Percentiles rank a stretch among this genome's conserved stretches.
Evolutionary conservation across 352 stramenopile genomes (phyloP).

Genomic region (Phytophthora aleatoria): DNA sequence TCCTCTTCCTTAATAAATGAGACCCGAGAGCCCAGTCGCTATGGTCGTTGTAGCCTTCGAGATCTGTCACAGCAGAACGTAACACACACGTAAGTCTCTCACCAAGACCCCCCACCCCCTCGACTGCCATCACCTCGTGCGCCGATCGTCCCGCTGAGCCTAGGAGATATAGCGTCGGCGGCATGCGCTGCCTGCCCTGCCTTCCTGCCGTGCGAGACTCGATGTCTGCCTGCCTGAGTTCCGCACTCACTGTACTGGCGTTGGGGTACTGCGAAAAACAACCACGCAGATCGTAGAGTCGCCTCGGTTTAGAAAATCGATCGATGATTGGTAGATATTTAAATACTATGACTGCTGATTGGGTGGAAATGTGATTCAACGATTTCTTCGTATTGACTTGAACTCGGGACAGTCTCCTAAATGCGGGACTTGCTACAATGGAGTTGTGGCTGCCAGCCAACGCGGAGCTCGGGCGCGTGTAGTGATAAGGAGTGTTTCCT

Average conservation of each 20-base stretch:
- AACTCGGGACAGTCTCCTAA: conserved; percentile 15
- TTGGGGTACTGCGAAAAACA: conserved; percentile 41
- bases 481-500: not conserved
- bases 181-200: conserved; percentile 36
- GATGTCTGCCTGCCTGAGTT: conserved; percentile 27
- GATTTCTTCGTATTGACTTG: conserved; percentile 15
- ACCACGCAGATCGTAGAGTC: conserved; percentile 40
- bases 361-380: conserved; percentile 23
- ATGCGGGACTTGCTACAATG: not conserved
- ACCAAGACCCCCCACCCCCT: not conserved
- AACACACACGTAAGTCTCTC: conserved; percentile 23
- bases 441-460: not conserved
- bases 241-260: conserved; percentile 33
- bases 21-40: not conserved
- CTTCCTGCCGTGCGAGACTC: conserved; percentile 8
- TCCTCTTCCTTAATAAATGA: conserved; percentile 8
- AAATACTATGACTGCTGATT: conserved; percentile 17
- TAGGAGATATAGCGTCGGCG: conserved; percentile 25
- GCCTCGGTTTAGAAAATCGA: conserved; percentile 9
- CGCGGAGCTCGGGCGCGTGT: not conserved
- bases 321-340: conserved; percentile 21
- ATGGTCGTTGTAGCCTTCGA: conserved; percentile 16
- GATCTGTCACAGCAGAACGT: conserved; percentile 35
- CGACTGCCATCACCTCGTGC: conserved; percentile 16
- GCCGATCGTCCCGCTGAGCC: conserved; percentile 11